Percentiles rank a stretch among this genome's conserved stretches.
These are phyloP conservation scores for Kluyveromyces marxianus DNA, from an alignment of 1,139 yeast genomes.

Conservation along the genomic window DNA sequence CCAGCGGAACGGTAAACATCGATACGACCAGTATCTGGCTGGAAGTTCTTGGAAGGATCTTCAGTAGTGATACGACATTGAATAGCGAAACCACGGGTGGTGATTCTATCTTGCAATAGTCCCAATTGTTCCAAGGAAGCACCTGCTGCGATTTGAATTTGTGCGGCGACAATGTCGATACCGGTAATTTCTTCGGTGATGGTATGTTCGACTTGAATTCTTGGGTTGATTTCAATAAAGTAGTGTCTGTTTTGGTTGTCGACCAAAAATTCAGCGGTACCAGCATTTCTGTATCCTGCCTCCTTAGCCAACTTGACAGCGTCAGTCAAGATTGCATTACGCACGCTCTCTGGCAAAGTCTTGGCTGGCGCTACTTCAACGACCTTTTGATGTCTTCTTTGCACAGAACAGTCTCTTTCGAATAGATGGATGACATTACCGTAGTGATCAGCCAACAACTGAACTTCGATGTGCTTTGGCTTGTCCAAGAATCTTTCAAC, in stretches of 20 bases:
- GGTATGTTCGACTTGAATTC: slow-evolving; percentile 98
- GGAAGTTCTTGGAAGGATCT: slow-evolving; percentile 94
- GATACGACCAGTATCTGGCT: slow-evolving; percentile 97
- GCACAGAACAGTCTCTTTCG: slow-evolving; percentile 98
- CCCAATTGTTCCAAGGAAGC: slow-evolving; percentile 91
- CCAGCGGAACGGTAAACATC: slow-evolving; percentile 98
- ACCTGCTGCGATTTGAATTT: slow-evolving; percentile 98
- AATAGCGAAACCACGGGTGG: slow-evolving; percentile 95
- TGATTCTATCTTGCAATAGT: slow-evolving; percentile 84
- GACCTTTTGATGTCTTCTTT: slow-evolving; percentile 98
- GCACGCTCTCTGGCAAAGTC: slow-evolving; percentile 68
- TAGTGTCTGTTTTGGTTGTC: slow-evolving; percentile 93
- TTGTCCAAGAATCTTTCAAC: slow-evolving; percentile 90
- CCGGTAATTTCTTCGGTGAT: slow-evolving; percentile 99
- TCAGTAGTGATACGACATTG: slow-evolving; percentile 99
- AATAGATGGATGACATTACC: slow-evolving; percentile 94
- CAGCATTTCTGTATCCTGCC: slow-evolving; percentile 93
- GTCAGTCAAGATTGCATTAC: slow-evolving; percentile 88
- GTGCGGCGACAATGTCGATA: slow-evolving; percentile 96
- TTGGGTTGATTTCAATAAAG: slow-evolving; percentile 96
- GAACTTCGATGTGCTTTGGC: slow-evolving; percentile 98
- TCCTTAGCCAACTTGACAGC: slow-evolving; percentile 87
- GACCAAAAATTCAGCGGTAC: slow-evolving; percentile 96
- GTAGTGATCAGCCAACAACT: slow-evolving; percentile 83
- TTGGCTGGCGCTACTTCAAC: slow-evolving; percentile 99